These are phyloP conservation scores for Salix purpurea DNA, from an alignment of 345 rosid species.

Conservation along the genomic window DNA sequence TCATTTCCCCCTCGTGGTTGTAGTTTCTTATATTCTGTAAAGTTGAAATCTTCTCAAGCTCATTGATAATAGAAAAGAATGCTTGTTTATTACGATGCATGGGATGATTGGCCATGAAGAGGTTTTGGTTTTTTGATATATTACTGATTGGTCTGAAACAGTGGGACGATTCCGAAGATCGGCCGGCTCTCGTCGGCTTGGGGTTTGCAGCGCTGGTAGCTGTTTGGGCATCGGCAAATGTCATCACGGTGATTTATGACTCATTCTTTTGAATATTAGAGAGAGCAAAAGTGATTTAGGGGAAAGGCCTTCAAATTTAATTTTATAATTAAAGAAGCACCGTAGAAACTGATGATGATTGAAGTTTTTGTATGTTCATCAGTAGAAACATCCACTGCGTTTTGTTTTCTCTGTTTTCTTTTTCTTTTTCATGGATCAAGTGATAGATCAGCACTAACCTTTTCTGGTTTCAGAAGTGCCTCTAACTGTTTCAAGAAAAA, in stretches of 20 bases:
- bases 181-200: slow-evolving; percentile 66
- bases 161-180: slow-evolving; percentile 86
- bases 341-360: background rate
- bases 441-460: background rate
- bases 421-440: background rate
- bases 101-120: background rate
- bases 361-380: background rate
- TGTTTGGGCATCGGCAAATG: slow-evolving; percentile 70
- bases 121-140: background rate
- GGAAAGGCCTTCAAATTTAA: background rate
- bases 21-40: background rate
- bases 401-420: background rate
- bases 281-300: background rate
- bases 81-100: background rate
- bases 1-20: background rate
- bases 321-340: background rate
- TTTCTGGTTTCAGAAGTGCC: background rate
- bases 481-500: slow-evolving; percentile 1
- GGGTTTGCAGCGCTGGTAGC: slow-evolving; percentile 67
- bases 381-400: background rate
- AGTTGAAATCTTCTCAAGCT: background rate
- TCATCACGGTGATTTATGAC: slow-evolving; percentile 47
- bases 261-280: slow-evolving; percentile 5
- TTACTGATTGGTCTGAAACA: slow-evolving; percentile 23
- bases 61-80: background rate